Conservation (phyloP, 495 filamentous ascomycete species). For the Aspergillus sclerotiicarbonarius region DNA sequence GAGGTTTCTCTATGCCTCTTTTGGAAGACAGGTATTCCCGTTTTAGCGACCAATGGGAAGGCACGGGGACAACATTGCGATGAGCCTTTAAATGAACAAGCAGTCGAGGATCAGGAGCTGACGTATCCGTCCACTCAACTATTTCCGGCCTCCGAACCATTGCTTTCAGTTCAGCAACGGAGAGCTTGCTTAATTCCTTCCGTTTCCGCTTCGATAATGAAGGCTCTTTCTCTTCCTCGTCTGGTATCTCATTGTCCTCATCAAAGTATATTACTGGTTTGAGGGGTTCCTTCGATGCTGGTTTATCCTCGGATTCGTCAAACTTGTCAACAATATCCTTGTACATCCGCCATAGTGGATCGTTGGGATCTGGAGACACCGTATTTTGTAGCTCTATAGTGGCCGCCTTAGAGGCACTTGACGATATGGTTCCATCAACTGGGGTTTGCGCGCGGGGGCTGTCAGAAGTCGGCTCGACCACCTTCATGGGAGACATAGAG, state of each 20-base stretch:
- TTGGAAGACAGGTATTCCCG: constrained; percentile 96
- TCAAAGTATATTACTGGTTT: constrained; percentile 87
- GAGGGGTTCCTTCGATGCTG: constrained; percentile 63
- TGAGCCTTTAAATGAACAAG: constrained; percentile 93
- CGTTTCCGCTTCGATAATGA: constrained; percentile 90
- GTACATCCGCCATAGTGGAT: constrained; percentile 81
- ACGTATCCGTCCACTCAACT: constrained; percentile 96
- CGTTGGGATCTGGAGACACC: constrained; percentile 54
- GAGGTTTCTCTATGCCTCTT: constrained; percentile 89
- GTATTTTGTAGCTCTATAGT: constrained; percentile 31
- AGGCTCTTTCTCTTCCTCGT: constrained; percentile 68
- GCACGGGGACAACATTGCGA: constrained; percentile 94
- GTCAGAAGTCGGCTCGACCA: background rate
- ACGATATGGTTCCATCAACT: background rate
- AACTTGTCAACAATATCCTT: constrained; percentile 78
- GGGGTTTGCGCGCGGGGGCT: background rate
- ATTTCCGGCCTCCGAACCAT: constrained; percentile 88
- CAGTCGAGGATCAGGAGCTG: constrained; percentile 84
- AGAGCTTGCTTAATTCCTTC: constrained; percentile 86
- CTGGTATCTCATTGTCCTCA: constrained; percentile 85
- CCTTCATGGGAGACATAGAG: background rate
- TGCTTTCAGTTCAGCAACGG: constrained; percentile 91
- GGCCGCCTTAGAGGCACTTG: constrained; percentile 22
- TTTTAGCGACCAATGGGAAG: constrained; percentile 90
- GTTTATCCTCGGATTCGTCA: constrained; percentile 52